These are phyloP conservation scores for Ehretia macrophylla DNA, from an alignment of 257 asterid species.

Conservation along the genomic window DNA sequence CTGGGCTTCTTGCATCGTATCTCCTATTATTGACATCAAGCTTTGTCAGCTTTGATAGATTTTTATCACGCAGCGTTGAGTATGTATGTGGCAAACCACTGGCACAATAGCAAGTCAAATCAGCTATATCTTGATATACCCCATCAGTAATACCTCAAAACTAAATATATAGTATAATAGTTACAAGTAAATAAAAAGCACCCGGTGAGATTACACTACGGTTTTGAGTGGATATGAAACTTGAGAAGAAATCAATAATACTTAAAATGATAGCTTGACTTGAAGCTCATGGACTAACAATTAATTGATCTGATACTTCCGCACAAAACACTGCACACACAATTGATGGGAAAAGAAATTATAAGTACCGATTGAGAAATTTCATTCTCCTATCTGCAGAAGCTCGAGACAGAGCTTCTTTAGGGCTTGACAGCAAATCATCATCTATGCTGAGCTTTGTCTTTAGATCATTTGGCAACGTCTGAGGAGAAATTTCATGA, in stretches of 20 bases:
- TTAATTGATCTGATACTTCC: background rate
- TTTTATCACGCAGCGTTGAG: constrained; percentile 72
- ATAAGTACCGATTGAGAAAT: constrained; percentile 72
- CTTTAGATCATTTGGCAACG: constrained; percentile 92
- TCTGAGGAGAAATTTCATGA: constrained; percentile 36
- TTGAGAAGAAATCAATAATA: background rate
- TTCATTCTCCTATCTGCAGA: constrained; percentile 88
- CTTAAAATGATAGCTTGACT: background rate
- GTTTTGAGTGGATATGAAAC: too few species aligned
- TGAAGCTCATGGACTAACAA: background rate
- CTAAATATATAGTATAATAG: too few species aligned
- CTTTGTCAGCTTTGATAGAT: constrained; percentile 61
- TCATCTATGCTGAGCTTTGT: constrained; percentile 94
- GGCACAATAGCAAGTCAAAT: constrained; percentile 24
- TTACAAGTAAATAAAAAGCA: too few species aligned
- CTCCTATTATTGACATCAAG: constrained; percentile 77
- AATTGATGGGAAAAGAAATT: background rate
- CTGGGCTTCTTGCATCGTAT: constrained; percentile 77
- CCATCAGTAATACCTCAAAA: background rate
- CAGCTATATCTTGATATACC: background rate
- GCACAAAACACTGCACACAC: background rate
- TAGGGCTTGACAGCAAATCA: constrained; percentile 80
- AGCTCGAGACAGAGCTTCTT: constrained; percentile 96
- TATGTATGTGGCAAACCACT: constrained; percentile 77
- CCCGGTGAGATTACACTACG: too few species aligned